Base-by-base conservation (phyloP, 768 basidiomycete species). In the Agrocybe praecox region DNA sequence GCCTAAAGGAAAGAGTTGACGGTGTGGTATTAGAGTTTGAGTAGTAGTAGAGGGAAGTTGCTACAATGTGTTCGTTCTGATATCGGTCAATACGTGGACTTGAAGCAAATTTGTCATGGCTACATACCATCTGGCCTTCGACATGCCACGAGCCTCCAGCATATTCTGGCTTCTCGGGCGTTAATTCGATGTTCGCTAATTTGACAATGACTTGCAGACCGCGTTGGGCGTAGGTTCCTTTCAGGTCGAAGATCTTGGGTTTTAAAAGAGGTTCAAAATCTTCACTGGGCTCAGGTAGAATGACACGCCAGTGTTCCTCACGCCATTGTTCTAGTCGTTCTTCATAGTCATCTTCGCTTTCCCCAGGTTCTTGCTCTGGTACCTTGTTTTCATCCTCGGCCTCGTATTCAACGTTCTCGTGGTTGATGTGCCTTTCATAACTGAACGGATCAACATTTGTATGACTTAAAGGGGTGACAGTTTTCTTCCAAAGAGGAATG, bases 41-140 rank as follows among this genome's bases (percentile, higher is more conserved):
- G 42, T 70, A 72, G 53, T 69, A 73, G 55, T 73, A 72, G 11
- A 70, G 57, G 2, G 69, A 55, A 1, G 67, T 67, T 2, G 72
- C 71, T 23, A 65, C 67, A 33, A 73, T 74, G 44, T 69, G 69
- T 46, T 75, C 74, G 46, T 75, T 75, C 67, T 71, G 45, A 17
- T 40, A 26, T 44, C 36, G 19, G 34, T 47, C 5, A 24, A 18
- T 18, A 29, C 26, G 5, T 9, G 26, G 36, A 14, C 53, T 26
- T 36, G 19, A 19, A 18, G n/a, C 6, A 8, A 33, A 33, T 18
- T 32, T 17, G 36, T n/a, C 50, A 15, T 42, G 29, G 26, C 7
- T 6, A 57, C 53, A 9, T 49, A 63, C 64, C 52, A 64, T n/a
- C 52, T 67, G 66, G 18, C 72, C 72, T 54, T 72, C 70, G 12